A percentile compares a stretch with the other conserved stretches of the same genome.
Evolutionary conservation across 306 rosid species (phyloP).

Genomic region (Acacia melanoxylon): DNA sequence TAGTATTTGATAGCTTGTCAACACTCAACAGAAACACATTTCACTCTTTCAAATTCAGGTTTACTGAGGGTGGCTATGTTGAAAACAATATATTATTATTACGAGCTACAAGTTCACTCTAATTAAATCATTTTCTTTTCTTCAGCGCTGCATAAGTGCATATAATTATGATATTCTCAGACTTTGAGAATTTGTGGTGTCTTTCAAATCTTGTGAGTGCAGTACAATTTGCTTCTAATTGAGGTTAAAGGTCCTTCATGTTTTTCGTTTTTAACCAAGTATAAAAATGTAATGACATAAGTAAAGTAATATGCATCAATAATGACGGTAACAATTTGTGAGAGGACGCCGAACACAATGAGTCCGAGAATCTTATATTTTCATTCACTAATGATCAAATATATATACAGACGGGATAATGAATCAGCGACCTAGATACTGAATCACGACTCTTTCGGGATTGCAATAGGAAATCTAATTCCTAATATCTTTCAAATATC

Average conservation of each 20-base stretch:
- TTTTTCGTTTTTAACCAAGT: no score
- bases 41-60: neutral
- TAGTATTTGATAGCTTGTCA: constrained; percentile 8
- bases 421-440: no score
- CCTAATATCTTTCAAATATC: no score
- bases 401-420: no score
- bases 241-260: neutral
- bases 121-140: neutral
- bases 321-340: no score
- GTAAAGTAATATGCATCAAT: neutral
- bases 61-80: neutral
- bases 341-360: no score
- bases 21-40: neutral
- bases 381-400: no score
- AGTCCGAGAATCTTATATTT: no score
- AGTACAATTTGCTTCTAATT: neutral
- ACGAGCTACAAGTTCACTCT: no score
- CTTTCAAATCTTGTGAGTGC: neutral
- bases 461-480: no score
- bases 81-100: neutral
- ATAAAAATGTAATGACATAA: neutral
- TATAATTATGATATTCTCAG: neutral
- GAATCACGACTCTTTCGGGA: no score
- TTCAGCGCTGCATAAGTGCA: neutral
- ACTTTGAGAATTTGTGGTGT: constrained; percentile 1